Conservation (phyloP, 768 basidiomycete genomes). For the Lactarius pseudohatsudake region DNA sequence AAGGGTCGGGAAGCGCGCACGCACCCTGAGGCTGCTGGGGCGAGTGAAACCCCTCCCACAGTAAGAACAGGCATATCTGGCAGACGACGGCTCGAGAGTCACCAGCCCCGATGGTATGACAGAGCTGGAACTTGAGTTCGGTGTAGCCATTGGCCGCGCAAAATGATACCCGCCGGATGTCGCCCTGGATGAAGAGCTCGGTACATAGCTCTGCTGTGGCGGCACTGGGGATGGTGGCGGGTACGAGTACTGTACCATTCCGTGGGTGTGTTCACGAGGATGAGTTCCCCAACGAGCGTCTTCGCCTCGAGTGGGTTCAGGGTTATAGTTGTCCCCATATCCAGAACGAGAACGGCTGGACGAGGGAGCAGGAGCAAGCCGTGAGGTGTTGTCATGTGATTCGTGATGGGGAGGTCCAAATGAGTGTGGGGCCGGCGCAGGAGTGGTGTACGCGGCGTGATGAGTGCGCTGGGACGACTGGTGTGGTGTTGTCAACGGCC, state of each 20-base stretch:
- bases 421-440: conserved; percentile 13
- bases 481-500: conserved; percentile 18
- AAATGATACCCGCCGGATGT: conserved; percentile 14
- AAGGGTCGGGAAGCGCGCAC: conserved; percentile 1
- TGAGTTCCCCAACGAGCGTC: background rate
- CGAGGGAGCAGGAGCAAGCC: background rate
- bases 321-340: conserved; percentile 6
- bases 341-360: conserved; percentile 6
- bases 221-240: conserved; percentile 11
- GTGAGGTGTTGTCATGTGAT: conserved; percentile 8
- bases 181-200: conserved; percentile 13
- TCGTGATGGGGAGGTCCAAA: conserved; percentile 13
- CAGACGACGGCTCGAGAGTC: conserved; percentile 34
- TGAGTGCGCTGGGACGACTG: conserved; percentile 17
- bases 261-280: background rate
- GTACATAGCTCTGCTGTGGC: conserved; percentile 8
- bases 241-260: conserved; percentile 11
- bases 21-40: conserved; percentile 78
- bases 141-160: conserved; percentile 13
- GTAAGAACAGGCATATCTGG: conserved; percentile 74
- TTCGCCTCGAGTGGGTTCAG: conserved; percentile 4
- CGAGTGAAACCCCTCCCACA: conserved; percentile 82
- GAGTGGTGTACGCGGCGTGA: conserved; percentile 4
- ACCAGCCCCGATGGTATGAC: conserved; percentile 18
- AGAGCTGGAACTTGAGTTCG: conserved; percentile 3